A percentile compares a stretch with the other conserved stretches of the same genome.
These are phyloP conservation scores for Sarocladium oryzae DNA, from an alignment of 2,329 filamentous ascomycete genomes.

Conservation along the genomic window DNA sequence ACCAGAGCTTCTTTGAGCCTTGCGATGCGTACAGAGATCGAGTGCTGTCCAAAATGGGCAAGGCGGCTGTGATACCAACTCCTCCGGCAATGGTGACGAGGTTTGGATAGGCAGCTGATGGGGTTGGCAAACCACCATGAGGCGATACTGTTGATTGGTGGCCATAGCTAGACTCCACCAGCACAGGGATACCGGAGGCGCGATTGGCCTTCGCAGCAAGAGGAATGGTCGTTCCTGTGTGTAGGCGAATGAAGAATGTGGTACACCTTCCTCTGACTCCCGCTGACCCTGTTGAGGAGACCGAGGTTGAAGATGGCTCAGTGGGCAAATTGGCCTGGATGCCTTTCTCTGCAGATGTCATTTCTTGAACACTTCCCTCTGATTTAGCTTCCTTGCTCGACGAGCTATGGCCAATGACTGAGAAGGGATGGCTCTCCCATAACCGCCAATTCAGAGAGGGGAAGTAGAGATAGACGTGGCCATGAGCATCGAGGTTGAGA, in stretches of 20 bases:
- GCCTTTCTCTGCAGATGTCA: not conserved
- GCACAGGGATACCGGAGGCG: conserved; percentile 13
- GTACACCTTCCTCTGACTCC: conserved; percentile 3
- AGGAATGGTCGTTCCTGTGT: conserved; percentile 12
- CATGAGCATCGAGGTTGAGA: conserved; percentile 15
- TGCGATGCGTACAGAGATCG: conserved; percentile 5
- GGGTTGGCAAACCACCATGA: not conserved
- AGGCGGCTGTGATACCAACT: conserved; percentile 21
- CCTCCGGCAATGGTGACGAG: conserved; percentile 22
- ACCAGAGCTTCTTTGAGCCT: conserved; percentile 13
- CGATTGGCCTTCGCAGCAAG: conserved; percentile 9
- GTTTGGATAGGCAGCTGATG: conserved; percentile 15
- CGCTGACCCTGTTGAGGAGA: conserved; percentile 6
- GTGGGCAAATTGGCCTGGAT: not conserved
- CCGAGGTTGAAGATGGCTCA: not conserved
- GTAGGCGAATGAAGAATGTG: conserved; percentile 13
- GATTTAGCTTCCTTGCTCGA: not conserved
- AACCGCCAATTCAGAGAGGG: conserved; percentile 19
- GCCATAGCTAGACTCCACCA: conserved; percentile 16
- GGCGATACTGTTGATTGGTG: conserved; percentile 1
- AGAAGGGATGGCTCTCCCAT: conserved; percentile 27
- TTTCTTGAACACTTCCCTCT: too few species aligned
- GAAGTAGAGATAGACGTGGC: conserved; percentile 23
- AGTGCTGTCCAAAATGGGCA: not conserved
- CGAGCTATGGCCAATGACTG: conserved; percentile 13